Evolutionary conservation across 1,284 basidiomycete genomes (phyloP), one percentile per base, ranked within the genome.

Genomic region (Phenoliferia sp.): DNA sequence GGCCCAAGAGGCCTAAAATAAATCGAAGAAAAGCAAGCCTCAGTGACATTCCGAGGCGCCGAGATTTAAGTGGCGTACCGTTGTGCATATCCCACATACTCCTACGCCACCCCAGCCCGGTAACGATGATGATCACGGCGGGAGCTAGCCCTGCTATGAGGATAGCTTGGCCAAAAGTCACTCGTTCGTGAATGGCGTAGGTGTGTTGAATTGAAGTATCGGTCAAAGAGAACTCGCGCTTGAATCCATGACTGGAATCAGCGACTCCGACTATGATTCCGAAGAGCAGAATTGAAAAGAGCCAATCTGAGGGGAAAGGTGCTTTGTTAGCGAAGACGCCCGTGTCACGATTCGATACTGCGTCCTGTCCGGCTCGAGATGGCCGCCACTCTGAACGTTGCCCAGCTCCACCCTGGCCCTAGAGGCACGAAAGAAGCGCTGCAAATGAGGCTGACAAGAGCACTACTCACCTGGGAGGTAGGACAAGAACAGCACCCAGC

Each of bases 81-180:
- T 86, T 89, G 78, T 98, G 94, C 39, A 90, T 82, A 75, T 97
- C 94, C 92, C 93, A 96, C 80, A 87, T 86, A 6, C 87, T 89
- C 28, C 88, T 85, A 16, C 90, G 81, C 26, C 91, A 87, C 12
- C 89, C 65, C 29, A 87, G 69, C 73, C 91, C 90, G 71, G 93
- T 83, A 9, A 85, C 74, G 22, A 87, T 82, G 73, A 92, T 86
- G 48, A 92, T 79, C 22, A 87, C 73, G 5, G 90, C 77, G 0
- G 92, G 90, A 7, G 70, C 61, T 2, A 85, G 84, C 55, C 89
- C 77, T 48, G 87, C 86, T 65, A 94, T 87, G 50, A 90, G 76
- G 74, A 86, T 71, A 12, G 80, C 76, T 58, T 67, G 75, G 80
- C 82, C 73, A 64, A 90, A 88, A 0, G 93, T 90, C 2, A 98